Conservation (phyloP, 2,329 filamentous ascomycete species). For the Alternaria brassicicola region DNA sequence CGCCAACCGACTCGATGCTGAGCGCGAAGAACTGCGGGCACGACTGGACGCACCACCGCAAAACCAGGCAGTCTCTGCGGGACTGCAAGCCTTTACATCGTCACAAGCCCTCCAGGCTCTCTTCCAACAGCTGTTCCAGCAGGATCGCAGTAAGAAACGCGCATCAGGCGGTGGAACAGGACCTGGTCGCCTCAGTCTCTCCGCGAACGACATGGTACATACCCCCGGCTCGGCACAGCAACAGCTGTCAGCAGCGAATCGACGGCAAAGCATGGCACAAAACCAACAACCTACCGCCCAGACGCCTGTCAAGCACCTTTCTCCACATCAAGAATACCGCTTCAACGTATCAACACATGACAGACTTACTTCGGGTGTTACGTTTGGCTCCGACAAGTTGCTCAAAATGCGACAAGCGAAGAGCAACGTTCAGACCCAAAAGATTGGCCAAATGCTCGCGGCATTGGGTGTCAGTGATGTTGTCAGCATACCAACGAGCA, state of each 20-base stretch:
- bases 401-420: slow-evolving; percentile 80
- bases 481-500: slow-evolving; percentile 75
- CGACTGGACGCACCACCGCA: slow-evolving; percentile 82
- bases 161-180: slow-evolving; percentile 49
- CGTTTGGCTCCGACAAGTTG: slow-evolving; percentile 85
- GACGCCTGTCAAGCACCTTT: slow-evolving; percentile 59
- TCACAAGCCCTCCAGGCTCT: slow-evolving; percentile 80
- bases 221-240: slow-evolving; percentile 42
- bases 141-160: slow-evolving; percentile 89
- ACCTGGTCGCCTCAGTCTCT: slow-evolving; percentile 47
- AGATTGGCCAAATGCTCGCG: slow-evolving; percentile 73
- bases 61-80: slow-evolving; percentile 48
- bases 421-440: slow-evolving; percentile 74
- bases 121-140: slow-evolving; percentile 79
- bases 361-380: slow-evolving; percentile 81
- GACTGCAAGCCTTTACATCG: slow-evolving; percentile 70
- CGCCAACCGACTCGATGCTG: slow-evolving; percentile 83
- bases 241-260: slow-evolving; percentile 38
- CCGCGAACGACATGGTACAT: slow-evolving; percentile 45
- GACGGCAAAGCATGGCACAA: slow-evolving; percentile 44
- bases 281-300: slow-evolving; percentile 46
- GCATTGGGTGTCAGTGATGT: slow-evolving; percentile 74
- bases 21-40: slow-evolving; percentile 84
- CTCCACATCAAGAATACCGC: slow-evolving; percentile 73
- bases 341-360: slow-evolving; percentile 89